Conservation (phyloP, 1,139 yeast genomes). For the Oligophagozyma castellii region DNA sequence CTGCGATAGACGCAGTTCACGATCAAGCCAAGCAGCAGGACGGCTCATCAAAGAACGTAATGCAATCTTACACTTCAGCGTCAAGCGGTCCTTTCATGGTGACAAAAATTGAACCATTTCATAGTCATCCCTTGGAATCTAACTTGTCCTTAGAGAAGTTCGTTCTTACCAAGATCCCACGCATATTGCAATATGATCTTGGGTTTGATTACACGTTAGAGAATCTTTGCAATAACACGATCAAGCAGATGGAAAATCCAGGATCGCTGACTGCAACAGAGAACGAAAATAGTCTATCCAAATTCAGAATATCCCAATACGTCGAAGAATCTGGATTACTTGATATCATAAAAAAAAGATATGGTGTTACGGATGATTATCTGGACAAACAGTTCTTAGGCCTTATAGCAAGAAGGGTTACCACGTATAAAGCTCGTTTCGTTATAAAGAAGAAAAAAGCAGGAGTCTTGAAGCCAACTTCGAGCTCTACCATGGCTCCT, state of each 20-base stretch:
- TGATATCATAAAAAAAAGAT: conserved; percentile 20
- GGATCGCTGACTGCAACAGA: neutral
- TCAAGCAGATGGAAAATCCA: neutral
- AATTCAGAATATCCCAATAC: conserved; percentile 23
- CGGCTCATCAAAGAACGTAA: conserved; percentile 1
- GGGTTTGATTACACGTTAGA: conserved; percentile 22
- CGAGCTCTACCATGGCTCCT: conserved; percentile 1
- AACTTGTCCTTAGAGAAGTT: conserved; percentile 21
- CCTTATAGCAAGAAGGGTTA: conserved; percentile 24
- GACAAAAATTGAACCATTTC: conserved; percentile 24
- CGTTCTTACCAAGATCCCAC: conserved; percentile 23
- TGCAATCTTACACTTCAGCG: conserved; percentile 3
- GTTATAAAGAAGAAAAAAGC: conserved; percentile 23
- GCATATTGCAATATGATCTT: conserved; percentile 22
- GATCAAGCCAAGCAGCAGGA: conserved; percentile 1
- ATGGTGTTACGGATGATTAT: conserved; percentile 20
- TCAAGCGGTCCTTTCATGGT: conserved; percentile 22
- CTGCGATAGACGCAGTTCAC: conserved; percentile 11
- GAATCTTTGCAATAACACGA: conserved; percentile 19
- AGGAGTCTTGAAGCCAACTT: conserved; percentile 10
- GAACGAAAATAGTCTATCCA: conserved; percentile 8
- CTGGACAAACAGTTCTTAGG: conserved; percentile 21
- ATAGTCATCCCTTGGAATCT: conserved; percentile 23
- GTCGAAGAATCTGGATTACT: conserved; percentile 24
- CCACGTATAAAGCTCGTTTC: conserved; percentile 25